Base-by-base conservation (phyloP, 2,329 filamentous ascomycete species). In the Neofusicoccum parvum region DNA sequence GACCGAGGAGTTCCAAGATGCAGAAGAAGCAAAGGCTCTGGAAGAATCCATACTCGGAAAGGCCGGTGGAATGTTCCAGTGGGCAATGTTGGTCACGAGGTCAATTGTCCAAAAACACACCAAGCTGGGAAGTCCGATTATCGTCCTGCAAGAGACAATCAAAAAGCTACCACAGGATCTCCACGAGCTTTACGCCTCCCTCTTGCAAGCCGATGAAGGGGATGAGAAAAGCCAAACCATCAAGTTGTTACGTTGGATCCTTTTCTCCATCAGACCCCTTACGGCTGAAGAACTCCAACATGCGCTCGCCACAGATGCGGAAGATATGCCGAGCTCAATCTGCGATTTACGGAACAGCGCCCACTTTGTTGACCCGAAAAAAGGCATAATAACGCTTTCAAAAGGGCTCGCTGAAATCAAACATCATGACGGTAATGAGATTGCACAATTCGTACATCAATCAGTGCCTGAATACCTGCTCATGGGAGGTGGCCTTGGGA, bases 371-470 rank as follows among this genome's bases (percentile, higher is more conserved):
- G 10, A 58, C 3, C n/a, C 39, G 20, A 7, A 34, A 7, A 41
- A 20, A 10, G 53, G 20, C 3, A 14, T 43, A 11, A 43, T n/a
- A 45, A 58, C 53, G 3, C 12, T 58, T n/a, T 58, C 37, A 0
- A 23, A 36, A 58, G 53, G 53, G 0, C 37, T 58, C 0, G 53
- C n/a, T 1, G 37, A 58, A 15, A n/a, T 58, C 5, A 17, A 23
- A n/a, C 0, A 9, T n/a, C 37, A 58, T 12, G 14, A 4, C 6
- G 0, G 14, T 5, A 1, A 3, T 4, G 0, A 10, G 12, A 32
- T 32, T 5, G 37, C 39, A 43, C 53, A 58, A 15, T 43, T 58
- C n/a, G 23, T 58, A 17, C 53, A 58, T 17, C 53, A 58, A n/a
- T 58, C 53, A 2, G 53, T 58, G 20, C 5, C 6, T 2, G 53